Evolutionary conservation across 2,329 filamentous ascomycete species (phyloP).

Genomic region (Ciborinia camelliae): DNA sequence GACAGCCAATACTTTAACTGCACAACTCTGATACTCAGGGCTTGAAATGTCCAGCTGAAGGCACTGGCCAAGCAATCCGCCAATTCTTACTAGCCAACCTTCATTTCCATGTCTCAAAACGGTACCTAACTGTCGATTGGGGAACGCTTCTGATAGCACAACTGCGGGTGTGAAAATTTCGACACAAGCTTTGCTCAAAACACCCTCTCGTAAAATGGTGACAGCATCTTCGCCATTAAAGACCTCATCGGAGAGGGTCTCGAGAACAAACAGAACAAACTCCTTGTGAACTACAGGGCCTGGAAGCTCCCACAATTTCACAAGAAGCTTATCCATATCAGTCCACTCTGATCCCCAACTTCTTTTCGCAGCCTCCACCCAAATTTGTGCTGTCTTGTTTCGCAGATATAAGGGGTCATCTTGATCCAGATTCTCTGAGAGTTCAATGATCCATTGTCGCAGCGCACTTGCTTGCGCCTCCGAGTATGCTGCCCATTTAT

Average conservation of each 20-base stretch:
- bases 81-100: constrained; percentile 81
- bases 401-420: constrained; percentile 79
- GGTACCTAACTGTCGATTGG: constrained; percentile 60
- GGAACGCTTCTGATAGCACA: constrained; percentile 73
- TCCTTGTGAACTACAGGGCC: constrained; percentile 68
- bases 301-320: constrained; percentile 74
- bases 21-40: constrained; percentile 65
- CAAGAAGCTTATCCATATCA: constrained; percentile 84
- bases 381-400: constrained; percentile 91
- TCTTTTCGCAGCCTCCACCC: constrained; percentile 91
- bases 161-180: constrained; percentile 84
- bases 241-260: constrained; percentile 89
- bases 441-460: constrained; percentile 71
- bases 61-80: constrained; percentile 70
- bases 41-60: constrained; percentile 63
- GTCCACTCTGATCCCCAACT: constrained; percentile 92
- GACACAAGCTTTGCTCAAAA: constrained; percentile 83
- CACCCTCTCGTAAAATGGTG: constrained; percentile 75
- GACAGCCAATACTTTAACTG: constrained; percentile 72
- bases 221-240: constrained; percentile 88
- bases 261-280: constrained; percentile 82
- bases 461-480: constrained; percentile 65
- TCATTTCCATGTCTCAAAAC: constrained; percentile 73
- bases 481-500: constrained; percentile 74
- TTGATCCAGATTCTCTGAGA: constrained; percentile 67